These are phyloP conservation scores for Orbilia blumenaviensis DNA, from an alignment of 2,329 filamentous ascomycete species.

Conservation along the genomic window DNA sequence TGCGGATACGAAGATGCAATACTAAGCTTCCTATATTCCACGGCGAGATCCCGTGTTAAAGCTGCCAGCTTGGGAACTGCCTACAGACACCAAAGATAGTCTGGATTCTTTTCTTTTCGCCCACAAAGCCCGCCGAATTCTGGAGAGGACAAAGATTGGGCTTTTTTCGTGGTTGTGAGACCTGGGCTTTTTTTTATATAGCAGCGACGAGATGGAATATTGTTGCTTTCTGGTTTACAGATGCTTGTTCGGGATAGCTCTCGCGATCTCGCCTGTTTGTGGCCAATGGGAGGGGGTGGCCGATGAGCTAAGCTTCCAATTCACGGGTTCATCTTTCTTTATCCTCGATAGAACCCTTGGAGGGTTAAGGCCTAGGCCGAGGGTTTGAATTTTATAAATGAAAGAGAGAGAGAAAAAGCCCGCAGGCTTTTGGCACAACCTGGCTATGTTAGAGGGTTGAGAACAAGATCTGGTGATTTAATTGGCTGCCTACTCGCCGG, in stretches of 20 bases:
- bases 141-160: constrained; percentile 1
- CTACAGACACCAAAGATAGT: constrained; percentile 35
- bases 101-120: background rate
- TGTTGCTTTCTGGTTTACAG: constrained; percentile 48
- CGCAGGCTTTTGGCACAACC: constrained; percentile 8
- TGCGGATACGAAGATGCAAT: constrained; percentile 19
- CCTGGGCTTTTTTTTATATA: constrained; percentile 2
- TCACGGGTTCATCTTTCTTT: background rate
- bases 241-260: constrained; percentile 49
- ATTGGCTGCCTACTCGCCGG: background rate
- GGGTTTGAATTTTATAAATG: constrained; percentile 18
- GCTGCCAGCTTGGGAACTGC: constrained; percentile 25
- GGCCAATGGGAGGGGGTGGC: constrained; percentile 22
- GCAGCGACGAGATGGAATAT: constrained; percentile 45
- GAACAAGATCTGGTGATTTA: background rate
- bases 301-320: constrained; percentile 11
- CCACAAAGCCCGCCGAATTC: constrained; percentile 22
- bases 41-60: constrained; percentile 32
- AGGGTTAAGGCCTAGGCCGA: background rate
- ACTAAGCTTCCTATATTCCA: constrained; percentile 28
- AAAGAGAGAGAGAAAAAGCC: too few species aligned
- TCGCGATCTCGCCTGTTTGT: constrained; percentile 24
- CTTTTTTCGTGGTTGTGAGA: background rate
- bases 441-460: background rate
- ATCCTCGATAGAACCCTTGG: background rate